Base-by-base conservation (phyloP, 179 eudicot genomes). In the Amaranthus tricolor region DNA sequence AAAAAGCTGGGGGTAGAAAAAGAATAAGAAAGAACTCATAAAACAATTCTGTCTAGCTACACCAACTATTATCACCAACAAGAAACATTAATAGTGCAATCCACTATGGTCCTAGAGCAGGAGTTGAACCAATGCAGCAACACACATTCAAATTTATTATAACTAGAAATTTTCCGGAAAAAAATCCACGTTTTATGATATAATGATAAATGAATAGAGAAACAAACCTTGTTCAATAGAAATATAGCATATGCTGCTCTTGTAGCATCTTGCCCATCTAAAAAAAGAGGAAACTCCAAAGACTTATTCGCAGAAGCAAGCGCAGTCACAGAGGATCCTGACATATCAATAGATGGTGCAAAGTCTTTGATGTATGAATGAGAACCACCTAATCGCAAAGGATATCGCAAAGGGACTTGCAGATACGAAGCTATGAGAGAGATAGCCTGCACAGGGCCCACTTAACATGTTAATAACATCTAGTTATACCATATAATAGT, bases 251-350 rank as follows among this genome's bases (percentile, higher is more conserved):
- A 95, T 69, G 92, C 95, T 68, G 99, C 92, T 80, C 97, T 85
- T n/a, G 99, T 95, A 52, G 96, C 88, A 77, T 95, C 99, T 82
- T 91, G 97, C 76, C 98, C 97, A 76, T 95, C 99, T 62, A 89
- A 59, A 77, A 93, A 93, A 49, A 95, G 93, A 71, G 99, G 97
- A 80, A 95, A 95, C 60, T 93, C 99, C 66, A 83, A 78, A 71
- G 86, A 87, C 82, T 88, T 66, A 80, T 85, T 83, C 60, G 85
- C 59, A 45, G 84, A 76, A 75, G 71, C 75, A 78, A 75, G 31
- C 55, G 88, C 71, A 80, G 76, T 72, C 53, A 85, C 78, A 20
- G 84, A 72, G 71, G 89, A 73, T 57, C 82, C 86, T 45, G 88
- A 75, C 17, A 88, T 82, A 80, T 93, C 97, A 72, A 80, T 40